These are phyloP conservation scores for Alloascoidea hylecoeti DNA, from an alignment of 805 yeast species.

Conservation along the genomic window DNA sequence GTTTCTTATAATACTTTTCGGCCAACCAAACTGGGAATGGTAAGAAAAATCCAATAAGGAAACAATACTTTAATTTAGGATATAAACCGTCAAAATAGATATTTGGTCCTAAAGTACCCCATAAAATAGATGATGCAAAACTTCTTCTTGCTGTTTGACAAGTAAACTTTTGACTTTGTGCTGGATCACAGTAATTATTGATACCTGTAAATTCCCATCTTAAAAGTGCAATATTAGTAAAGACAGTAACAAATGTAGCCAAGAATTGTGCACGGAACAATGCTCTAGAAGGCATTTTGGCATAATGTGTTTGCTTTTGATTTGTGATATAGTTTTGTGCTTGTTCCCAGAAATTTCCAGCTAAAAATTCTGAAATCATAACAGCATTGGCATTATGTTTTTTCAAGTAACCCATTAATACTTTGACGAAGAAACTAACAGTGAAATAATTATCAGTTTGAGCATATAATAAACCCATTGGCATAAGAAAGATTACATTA, in stretches of 20 bases:
- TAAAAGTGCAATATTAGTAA: slow-evolving; percentile 18
- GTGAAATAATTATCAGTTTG: slow-evolving; percentile 33
- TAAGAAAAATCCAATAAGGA: slow-evolving; percentile 23
- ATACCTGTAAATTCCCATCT: slow-evolving; percentile 21
- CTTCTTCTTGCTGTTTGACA: slow-evolving; percentile 26
- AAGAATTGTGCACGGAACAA: slow-evolving; percentile 32
- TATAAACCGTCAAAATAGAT: slow-evolving; percentile 29
- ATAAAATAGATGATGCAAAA: slow-evolving; percentile 29
- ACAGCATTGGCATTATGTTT: slow-evolving; percentile 42
- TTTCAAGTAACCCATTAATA: slow-evolving; percentile 39
- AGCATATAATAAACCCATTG: slow-evolving; percentile 32
- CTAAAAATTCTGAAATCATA: slow-evolving; percentile 34
- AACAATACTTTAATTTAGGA: slow-evolving; percentile 31
- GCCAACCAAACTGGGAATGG: slow-evolving; percentile 13
- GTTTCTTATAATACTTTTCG: slow-evolving; percentile 7
- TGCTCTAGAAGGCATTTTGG: slow-evolving; percentile 45
- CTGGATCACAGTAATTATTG: slow-evolving; percentile 19
- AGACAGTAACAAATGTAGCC: slow-evolving; percentile 17
- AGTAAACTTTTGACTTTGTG: slow-evolving; percentile 23
- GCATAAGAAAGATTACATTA: slow-evolving; percentile 34
- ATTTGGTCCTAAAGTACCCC: slow-evolving; percentile 32
- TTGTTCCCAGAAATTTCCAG: slow-evolving; percentile 48
- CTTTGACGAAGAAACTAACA: slow-evolving; percentile 26
- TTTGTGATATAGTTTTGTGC: slow-evolving; percentile 48
- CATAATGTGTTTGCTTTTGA: slow-evolving; percentile 41